These are phyloP conservation scores for Xerocomus brunneocitrinus DNA, from an alignment of 768 basidiomycete species.

Conservation along the genomic window DNA sequence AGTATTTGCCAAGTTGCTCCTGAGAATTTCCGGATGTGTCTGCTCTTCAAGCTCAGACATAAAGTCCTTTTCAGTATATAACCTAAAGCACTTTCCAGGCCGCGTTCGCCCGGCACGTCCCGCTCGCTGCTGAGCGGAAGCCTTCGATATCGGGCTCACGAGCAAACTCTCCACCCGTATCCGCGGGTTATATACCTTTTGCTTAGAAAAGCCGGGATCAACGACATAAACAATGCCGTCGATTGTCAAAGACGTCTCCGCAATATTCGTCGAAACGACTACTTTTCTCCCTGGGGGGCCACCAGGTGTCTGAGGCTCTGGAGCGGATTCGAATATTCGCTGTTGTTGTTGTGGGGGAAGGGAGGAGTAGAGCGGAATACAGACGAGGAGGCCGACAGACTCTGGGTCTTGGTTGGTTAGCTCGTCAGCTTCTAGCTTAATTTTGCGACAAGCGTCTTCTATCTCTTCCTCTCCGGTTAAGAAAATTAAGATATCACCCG, in stretches of 20 bases:
- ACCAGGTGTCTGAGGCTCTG: conserved; percentile 50
- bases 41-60: conserved; percentile 95
- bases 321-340: conserved; percentile 90
- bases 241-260: conserved; percentile 95
- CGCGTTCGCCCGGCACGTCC: conserved; percentile 95
- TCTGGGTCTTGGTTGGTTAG: conserved; percentile 65
- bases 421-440: conserved; percentile 87
- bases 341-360: conserved; percentile 94
- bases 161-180: conserved; percentile 93
- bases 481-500: conserved; percentile 91
- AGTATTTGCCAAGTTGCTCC: conserved; percentile 90
- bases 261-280: conserved; percentile 94
- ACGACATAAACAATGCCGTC: conserved; percentile 99
- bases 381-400: conserved; percentile 79
- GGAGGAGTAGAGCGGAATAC: conserved; percentile 93
- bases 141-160: conserved; percentile 95
- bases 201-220: conserved; percentile 96
- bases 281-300: conserved; percentile 90
- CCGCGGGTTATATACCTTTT: conserved; percentile 97
- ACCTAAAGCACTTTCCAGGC: conserved; percentile 94
- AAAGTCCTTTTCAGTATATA: conserved; percentile 97
- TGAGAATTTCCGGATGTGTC: conserved; percentile 92
- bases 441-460: conserved; percentile 92
- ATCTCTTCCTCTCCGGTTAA: conserved; percentile 98
- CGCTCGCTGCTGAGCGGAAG: conserved; percentile 91